Evolutionary conservation across 345 rosid species (phyloP).

Genomic region (Acer yangbiense): DNA sequence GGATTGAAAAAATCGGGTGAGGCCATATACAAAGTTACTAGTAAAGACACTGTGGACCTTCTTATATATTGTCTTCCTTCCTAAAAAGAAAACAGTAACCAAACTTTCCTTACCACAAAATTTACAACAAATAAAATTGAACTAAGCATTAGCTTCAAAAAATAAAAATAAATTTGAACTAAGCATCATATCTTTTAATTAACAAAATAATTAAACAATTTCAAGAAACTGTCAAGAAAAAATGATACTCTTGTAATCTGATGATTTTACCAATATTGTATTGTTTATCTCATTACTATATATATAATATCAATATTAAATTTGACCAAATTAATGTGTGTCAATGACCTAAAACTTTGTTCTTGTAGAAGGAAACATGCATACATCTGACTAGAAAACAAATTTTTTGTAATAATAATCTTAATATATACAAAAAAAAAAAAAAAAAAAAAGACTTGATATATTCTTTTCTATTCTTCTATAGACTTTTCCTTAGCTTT

Average conservation of each 20-base stretch:
- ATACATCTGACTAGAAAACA: constrained; percentile 36
- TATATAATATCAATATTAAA: constrained; percentile 4
- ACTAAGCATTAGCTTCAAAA: too few species aligned
- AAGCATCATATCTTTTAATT: too few species aligned
- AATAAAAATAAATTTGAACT: too few species aligned
- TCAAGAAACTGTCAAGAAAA: too few species aligned
- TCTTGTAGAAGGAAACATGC: constrained; percentile 34
- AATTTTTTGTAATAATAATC: constrained; percentile 33
- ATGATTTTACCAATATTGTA: not conserved
- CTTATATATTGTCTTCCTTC: not conserved
- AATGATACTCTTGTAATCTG: not conserved
- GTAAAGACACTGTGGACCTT: constrained; percentile 16
- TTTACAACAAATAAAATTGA: too few species aligned
- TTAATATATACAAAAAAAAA: not conserved
- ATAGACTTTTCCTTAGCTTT: too few species aligned
- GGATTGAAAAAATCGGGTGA: constrained; percentile 12
- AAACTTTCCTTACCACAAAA: not conserved
- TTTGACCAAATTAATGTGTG: constrained; percentile 8
- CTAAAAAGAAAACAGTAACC: not conserved
- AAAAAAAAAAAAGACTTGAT: not conserved
- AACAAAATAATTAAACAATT: too few species aligned
- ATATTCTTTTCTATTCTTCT: too few species aligned
- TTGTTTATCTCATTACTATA: too few species aligned
- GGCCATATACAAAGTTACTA: constrained; percentile 1
- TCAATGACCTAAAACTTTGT: constrained; percentile 24